Conservation (phyloP, 768 basidiomycete genomes). For the Phaffia tasmanica region DNA sequence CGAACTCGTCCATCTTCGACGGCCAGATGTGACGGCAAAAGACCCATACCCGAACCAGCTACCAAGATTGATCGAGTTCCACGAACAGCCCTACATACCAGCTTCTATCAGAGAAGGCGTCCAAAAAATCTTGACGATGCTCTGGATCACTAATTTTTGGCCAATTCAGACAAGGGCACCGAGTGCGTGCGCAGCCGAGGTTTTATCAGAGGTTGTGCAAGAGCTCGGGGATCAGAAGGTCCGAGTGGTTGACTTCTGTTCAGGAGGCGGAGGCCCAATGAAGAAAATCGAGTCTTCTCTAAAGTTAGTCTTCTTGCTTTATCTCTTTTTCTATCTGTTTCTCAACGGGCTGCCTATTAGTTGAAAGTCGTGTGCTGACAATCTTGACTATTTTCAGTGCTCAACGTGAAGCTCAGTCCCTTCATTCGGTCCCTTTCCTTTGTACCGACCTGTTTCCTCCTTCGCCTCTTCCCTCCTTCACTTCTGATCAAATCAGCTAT, state of each 20-base stretch:
- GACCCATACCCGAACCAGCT: conserved; percentile 27
- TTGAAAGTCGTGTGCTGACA: not conserved
- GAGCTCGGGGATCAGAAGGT: conserved; percentile 27
- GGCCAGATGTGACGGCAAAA: not conserved
- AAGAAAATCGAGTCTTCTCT: conserved; percentile 31
- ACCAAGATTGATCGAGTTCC: conserved; percentile 31
- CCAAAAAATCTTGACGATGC: conserved; percentile 31
- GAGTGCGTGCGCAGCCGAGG: conserved; percentile 28
- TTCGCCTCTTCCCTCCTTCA: not conserved
- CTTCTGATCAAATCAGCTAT: conserved; percentile 27
- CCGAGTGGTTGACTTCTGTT: conserved; percentile 34
- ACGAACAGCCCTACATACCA: conserved; percentile 33
- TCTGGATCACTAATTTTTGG: conserved; percentile 32
- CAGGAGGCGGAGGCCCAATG: conserved; percentile 34
- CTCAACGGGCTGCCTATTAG: not conserved
- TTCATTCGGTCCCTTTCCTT: conserved; percentile 29
- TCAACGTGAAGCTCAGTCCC: conserved; percentile 21
- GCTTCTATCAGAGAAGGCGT: conserved; percentile 29
- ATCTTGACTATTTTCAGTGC: conserved; percentile 15
- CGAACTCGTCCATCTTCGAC: not conserved
- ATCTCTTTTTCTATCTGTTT: not conserved
- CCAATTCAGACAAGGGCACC: conserved; percentile 30
- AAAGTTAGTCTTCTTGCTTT: conserved; percentile 32
- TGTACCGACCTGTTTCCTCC: conserved; percentile 34
- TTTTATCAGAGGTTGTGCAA: conserved; percentile 29